These are phyloP conservation scores for Russula griseocarnosa DNA, from an alignment of 768 basidiomycete genomes.

Conservation along the genomic window DNA sequence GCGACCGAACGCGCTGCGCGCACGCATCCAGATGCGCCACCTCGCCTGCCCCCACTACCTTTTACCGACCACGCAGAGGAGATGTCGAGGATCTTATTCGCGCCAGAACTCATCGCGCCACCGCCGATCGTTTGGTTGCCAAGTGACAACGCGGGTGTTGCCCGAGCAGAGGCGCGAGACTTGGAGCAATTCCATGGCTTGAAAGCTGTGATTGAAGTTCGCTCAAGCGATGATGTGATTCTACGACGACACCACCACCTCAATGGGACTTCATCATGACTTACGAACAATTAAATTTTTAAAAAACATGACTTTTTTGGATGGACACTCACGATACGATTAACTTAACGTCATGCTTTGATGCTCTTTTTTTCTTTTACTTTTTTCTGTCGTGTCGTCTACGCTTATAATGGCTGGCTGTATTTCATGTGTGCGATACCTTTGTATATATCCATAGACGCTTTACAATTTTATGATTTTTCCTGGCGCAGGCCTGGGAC, in stretches of 20 bases:
- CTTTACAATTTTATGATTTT: not conserved
- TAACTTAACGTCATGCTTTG: slow-evolving; percentile 17
- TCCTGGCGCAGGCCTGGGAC: too few relatives aligned
- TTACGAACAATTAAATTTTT: not conserved
- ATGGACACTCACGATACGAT: slow-evolving; percentile 13
- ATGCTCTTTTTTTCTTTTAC: not conserved
- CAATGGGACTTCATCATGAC: slow-evolving; percentile 7
- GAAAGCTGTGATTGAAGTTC: slow-evolving; percentile 65
- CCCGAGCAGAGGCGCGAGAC: slow-evolving; percentile 70
- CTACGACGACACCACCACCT: slow-evolving; percentile 33
- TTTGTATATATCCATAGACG: not conserved
- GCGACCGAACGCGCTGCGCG: slow-evolving; percentile 75
- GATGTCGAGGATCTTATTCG: slow-evolving; percentile 74
- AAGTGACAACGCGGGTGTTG: slow-evolving; percentile 70
- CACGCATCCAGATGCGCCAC: slow-evolving; percentile 74
- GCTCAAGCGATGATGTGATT: slow-evolving; percentile 49
- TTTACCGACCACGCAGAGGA: slow-evolving; percentile 76
- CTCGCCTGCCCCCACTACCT: slow-evolving; percentile 61
- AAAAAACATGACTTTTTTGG: not conserved
- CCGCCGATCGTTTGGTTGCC: slow-evolving; percentile 83
- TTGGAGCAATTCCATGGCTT: slow-evolving; percentile 70
- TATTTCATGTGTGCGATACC: not conserved
- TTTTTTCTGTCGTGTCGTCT: not conserved
- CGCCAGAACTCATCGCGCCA: slow-evolving; percentile 75
- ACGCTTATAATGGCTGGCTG: slow-evolving; percentile 7